Evolutionary conservation across 495 filamentous ascomycete genomes (phyloP).

Genomic region (Hypoxylon rickii): DNA sequence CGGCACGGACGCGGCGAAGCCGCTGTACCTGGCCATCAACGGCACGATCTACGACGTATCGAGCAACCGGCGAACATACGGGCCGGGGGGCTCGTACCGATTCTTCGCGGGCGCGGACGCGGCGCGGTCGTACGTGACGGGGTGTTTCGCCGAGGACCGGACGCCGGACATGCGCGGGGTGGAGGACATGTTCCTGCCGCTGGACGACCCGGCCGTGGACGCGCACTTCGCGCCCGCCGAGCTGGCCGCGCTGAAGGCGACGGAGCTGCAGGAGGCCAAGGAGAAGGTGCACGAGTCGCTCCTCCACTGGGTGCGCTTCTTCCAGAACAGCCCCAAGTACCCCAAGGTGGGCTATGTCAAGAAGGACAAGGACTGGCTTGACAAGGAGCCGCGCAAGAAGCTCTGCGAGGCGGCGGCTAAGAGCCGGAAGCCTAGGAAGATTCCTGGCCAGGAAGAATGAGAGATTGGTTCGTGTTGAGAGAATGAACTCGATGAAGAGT

Average conservation of each 20-base stretch:
- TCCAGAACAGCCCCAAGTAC: conserved; percentile 76
- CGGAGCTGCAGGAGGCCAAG: conserved; percentile 56
- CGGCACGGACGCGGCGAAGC: conserved; percentile 72
- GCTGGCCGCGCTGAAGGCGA: conserved; percentile 58
- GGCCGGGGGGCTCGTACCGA: conserved; percentile 84
- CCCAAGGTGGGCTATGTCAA: conserved; percentile 70
- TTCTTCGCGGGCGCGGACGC: conserved; percentile 90
- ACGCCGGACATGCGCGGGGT: conserved; percentile 82
- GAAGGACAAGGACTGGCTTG: conserved; percentile 51
- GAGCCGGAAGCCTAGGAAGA: conserved; percentile 45
- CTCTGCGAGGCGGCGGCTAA: conserved; percentile 54
- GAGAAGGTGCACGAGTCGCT: conserved; percentile 61
- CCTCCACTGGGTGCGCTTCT: conserved; percentile 74
- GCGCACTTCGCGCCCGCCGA: conserved; percentile 54
- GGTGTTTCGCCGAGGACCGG: conserved; percentile 86
- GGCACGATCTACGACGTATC: conserved; percentile 94
- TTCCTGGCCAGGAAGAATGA: conserved; percentile 37
- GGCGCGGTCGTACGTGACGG: conserved; percentile 91
- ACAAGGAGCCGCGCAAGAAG: conserved; percentile 44
- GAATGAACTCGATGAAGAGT: too few species aligned
- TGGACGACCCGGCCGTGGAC: conserved; percentile 65
- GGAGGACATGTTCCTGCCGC: conserved; percentile 85
- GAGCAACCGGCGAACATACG: conserved; percentile 74
- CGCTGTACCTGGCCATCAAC: conserved; percentile 92
- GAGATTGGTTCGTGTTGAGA: neutral